Evolutionary conservation across 108 stramenopile species (phyloP), one percentile per base, ranked within the genome.

Genomic region (Mayamaea pseudoterrestris): DNA sequence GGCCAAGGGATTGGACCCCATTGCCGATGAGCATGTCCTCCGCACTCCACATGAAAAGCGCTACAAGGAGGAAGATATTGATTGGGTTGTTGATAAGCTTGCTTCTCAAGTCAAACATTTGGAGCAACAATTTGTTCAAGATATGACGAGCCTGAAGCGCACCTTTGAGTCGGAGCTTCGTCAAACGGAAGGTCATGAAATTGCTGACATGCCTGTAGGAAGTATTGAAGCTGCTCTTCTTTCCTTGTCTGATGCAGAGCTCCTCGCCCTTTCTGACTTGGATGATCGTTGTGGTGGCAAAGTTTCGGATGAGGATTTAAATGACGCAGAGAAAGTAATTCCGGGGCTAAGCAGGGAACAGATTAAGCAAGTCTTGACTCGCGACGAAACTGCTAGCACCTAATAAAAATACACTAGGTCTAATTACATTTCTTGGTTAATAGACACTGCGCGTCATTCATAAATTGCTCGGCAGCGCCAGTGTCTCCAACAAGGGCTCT

Each of bases 21-120:
- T 57, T 24, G 29, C 27, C 4, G 70, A 73, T 26, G 22, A 31
- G 13, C 47, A 69, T 8, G 36, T 73, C 14, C 24, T 78, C 37
- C 46, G 54, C n/a, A 43, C 53, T n/a, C 76, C 71, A 2, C 55
- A 40, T 9, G 55, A 59, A 27, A 37, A 44, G 9, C 63, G 69
- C 13, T 71, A 68, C 41, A 71, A 63, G 1, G 71, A 69, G 41
- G 76, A 75, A 6, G 83, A 90, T 51, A 52, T 90, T 14, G 81
- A 85, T 44, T 78, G 76, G 74, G 66, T 85, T 13, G 65, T 79
- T 24, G 60, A 71, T 24, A 48, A 73, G n/a, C 55, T 89, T 18
- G 68, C 76, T 47, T 43, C 35, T 7, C 78, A 74, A 61, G 55
- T 67, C 26, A 44, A 45, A 14, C 40, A 44, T 7, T 35, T 65